Evolutionary conservation across 768 basidiomycete genomes (phyloP).

Genomic region (Mycena vulgaris): DNA sequence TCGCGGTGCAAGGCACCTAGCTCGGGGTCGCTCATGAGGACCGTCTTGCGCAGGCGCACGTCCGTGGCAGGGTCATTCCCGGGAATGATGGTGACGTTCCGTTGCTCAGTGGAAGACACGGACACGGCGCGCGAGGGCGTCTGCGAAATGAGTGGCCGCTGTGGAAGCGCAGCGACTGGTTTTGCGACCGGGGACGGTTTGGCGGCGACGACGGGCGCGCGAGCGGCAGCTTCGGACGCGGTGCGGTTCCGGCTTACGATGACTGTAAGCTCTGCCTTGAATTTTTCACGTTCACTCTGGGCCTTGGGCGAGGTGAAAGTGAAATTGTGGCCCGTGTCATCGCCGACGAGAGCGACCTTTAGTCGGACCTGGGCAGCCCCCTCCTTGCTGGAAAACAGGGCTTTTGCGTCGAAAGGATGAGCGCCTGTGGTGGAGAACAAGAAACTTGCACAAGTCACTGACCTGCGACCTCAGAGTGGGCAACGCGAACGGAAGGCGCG

Average conservation of each 20-base stretch:
- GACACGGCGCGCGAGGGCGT: constrained; percentile 76
- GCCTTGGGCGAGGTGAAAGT: constrained; percentile 84
- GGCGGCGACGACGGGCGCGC: constrained; percentile 47
- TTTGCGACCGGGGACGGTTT: constrained; percentile 43
- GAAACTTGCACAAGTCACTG: constrained; percentile 47
- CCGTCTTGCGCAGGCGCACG: constrained; percentile 83
- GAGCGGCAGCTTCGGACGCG: constrained; percentile 50
- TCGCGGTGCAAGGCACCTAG: constrained; percentile 88
- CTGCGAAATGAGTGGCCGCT: constrained; percentile 54
- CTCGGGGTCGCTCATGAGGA: constrained; percentile 84
- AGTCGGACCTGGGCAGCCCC: constrained; percentile 85
- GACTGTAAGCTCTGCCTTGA: constrained; percentile 84
- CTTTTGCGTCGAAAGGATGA: constrained; percentile 54
- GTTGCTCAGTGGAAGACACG: constrained; percentile 59
- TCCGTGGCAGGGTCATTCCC: constrained; percentile 75
- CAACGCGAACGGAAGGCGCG: constrained; percentile 74
- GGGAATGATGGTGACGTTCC: constrained; percentile 55
- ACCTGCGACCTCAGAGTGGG: constrained; percentile 75
- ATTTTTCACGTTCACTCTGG: constrained; percentile 81
- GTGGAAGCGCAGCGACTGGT: constrained; percentile 49
- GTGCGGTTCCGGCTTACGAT: constrained; percentile 84
- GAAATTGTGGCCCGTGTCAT: constrained; percentile 87
- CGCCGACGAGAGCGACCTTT: constrained; percentile 77
- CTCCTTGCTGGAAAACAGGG: constrained; percentile 90
- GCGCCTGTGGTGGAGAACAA: constrained; percentile 22